Evolutionary conservation across 148 eudicot genomes (phyloP).

Genomic region (Diospyros kaki): DNA sequence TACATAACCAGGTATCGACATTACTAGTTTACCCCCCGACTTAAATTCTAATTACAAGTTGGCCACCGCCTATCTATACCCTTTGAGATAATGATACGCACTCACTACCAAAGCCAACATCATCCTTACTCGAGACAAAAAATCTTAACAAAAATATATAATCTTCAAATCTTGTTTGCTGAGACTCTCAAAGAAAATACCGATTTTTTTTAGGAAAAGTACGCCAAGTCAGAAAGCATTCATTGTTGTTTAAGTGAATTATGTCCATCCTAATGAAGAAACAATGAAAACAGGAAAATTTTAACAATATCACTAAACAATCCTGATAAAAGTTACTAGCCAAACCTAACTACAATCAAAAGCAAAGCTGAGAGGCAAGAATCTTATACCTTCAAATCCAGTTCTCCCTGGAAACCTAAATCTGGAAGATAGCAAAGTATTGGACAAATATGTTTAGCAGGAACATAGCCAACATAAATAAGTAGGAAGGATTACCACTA

Average conservation of each 20-base stretch:
- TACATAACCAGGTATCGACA: no score
- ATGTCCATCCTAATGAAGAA: no score
- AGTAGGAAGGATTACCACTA: constrained; percentile 23
- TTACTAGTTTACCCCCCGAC: no score
- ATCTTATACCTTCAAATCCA: not conserved
- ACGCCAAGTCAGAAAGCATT: not conserved
- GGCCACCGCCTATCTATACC: no score
- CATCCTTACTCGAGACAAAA: no score
- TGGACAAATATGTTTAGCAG: not conserved
- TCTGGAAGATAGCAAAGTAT: not conserved
- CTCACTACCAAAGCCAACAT: no score
- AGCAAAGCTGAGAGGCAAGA: not conserved
- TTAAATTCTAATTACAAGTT: no score
- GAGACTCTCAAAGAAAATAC: not conserved
- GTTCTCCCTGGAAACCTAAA: not conserved
- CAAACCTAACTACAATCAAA: not conserved
- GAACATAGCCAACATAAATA: not conserved
- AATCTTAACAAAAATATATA: not conserved
- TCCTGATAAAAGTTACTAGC: no score
- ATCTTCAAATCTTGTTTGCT: not conserved
- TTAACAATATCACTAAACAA: no score
- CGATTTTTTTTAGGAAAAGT: not conserved
- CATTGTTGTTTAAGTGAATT: no score
- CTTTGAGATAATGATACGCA: not conserved
- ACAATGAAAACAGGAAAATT: no score